Evolutionary conservation across 2,329 filamentous ascomycete species (phyloP).

Genomic region (Apiospora sp.): DNA sequence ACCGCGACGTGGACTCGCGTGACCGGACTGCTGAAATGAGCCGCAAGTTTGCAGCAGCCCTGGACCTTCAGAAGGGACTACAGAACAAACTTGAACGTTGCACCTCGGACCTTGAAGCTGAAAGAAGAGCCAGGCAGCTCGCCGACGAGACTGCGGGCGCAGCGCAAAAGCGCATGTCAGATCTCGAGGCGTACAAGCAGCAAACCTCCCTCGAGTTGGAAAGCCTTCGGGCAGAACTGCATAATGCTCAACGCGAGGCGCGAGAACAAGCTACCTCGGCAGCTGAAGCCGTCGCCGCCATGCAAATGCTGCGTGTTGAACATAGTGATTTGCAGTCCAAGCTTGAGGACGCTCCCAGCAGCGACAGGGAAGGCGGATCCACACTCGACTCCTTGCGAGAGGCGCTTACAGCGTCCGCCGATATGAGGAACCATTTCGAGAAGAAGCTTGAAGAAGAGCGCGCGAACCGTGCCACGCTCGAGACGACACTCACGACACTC

Average conservation of each 20-base stretch:
- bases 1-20: slow-evolving; percentile 60
- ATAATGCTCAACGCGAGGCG: slow-evolving; percentile 78
- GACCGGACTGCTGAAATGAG: slow-evolving; percentile 79
- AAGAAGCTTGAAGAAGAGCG: slow-evolving; percentile 86
- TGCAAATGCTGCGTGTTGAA: slow-evolving; percentile 83
- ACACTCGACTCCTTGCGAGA: slow-evolving; percentile 75
- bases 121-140: slow-evolving; percentile 80
- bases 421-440: slow-evolving; percentile 80
- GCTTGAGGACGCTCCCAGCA: slow-evolving; percentile 71
- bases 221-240: slow-evolving; percentile 83
- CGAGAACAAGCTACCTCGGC: slow-evolving; percentile 83
- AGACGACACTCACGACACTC: slow-evolving; percentile 78
- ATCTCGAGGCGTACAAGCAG: slow-evolving; percentile 85
- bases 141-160: slow-evolving; percentile 89
- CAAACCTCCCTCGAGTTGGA: slow-evolving; percentile 86
- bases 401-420: slow-evolving; percentile 80
- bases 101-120: slow-evolving; percentile 76
- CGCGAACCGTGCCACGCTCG: slow-evolving; percentile 74
- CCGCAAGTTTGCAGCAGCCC: slow-evolving; percentile 80
- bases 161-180: slow-evolving; percentile 81
- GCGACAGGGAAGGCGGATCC: slow-evolving; percentile 69
- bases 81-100: slow-evolving; percentile 76
- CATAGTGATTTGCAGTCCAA: slow-evolving; percentile 78
- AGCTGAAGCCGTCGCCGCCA: slow-evolving; percentile 77
- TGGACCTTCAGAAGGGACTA: slow-evolving; percentile 83